A percentile compares a stretch with the other conserved stretches of the same genome.
Evolutionary conservation across 768 basidiomycete genomes (phyloP).

Genomic region (Kwoniella sp.): DNA sequence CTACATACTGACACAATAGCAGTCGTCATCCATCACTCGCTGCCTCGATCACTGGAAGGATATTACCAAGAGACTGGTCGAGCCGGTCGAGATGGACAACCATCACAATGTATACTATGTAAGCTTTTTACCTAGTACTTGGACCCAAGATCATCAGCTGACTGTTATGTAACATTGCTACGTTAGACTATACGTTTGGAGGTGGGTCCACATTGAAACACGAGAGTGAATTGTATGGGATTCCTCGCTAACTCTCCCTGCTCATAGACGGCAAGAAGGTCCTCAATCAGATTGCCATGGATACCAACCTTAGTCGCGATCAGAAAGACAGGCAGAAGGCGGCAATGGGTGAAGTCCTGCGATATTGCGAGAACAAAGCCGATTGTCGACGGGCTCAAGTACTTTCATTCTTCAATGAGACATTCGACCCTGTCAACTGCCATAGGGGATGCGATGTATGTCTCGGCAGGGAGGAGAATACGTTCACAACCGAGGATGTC

Average conservation of each 20-base stretch:
- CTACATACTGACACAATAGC: no score
- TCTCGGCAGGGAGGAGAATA: slow-evolving; percentile 58
- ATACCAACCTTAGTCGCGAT: slow-evolving; percentile 60
- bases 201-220: slow-evolving; percentile 23
- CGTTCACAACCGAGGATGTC: slow-evolving; percentile 63
- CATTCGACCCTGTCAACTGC: slow-evolving; percentile 71
- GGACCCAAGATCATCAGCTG: background rate
- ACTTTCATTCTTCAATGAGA: slow-evolving; percentile 85
- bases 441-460: slow-evolving; percentile 82
- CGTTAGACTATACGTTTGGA: slow-evolving; percentile 66
- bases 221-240: background rate
- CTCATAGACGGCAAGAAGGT: slow-evolving; percentile 65
- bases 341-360: slow-evolving; percentile 69
- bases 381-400: slow-evolving; percentile 85
- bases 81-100: slow-evolving; percentile 85
- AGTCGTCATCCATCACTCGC: slow-evolving; percentile 77
- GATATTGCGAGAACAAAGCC: slow-evolving; percentile 75
- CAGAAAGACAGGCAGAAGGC: slow-evolving; percentile 70
- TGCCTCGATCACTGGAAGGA: slow-evolving; percentile 83
- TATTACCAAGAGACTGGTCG: slow-evolving; percentile 96
- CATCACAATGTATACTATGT: slow-evolving; percentile 87
- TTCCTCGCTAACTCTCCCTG: background rate
- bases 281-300: slow-evolving; percentile 64
- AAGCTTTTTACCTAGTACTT: slow-evolving; percentile 40
- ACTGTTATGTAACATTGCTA: slow-evolving; percentile 6